These are phyloP conservation scores for Mycosphaerella sp. DNA, from an alignment of 2,329 filamentous ascomycete species.

Conservation along the genomic window DNA sequence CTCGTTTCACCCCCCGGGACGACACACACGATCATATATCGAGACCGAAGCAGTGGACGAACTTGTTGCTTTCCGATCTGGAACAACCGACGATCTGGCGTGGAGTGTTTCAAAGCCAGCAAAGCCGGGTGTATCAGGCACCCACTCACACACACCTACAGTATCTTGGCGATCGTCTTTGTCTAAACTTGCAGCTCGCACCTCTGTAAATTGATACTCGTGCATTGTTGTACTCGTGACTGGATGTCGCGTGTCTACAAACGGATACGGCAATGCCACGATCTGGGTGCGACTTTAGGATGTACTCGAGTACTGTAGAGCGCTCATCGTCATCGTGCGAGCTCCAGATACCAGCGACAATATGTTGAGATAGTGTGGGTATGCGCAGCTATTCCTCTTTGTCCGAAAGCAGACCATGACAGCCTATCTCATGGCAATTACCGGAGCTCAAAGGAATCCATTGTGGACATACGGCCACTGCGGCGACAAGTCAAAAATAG, in stretches of 20 bases:
- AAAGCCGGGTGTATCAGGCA: background rate
- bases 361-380: background rate
- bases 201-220: background rate
- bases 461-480: constrained; percentile 22
- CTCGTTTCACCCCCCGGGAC: constrained; percentile 1
- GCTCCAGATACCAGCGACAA: background rate
- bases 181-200: background rate
- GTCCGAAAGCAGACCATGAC: constrained; percentile 24
- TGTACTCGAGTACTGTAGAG: background rate
- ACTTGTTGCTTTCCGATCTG: constrained; percentile 8
- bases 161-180: constrained; percentile 1
- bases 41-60: constrained; percentile 3
- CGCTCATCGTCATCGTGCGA: background rate
- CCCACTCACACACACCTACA: background rate
- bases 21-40: constrained; percentile 1
- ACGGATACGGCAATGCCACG: background rate
- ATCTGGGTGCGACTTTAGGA: background rate
- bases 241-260: background rate
- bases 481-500: constrained; percentile 19
- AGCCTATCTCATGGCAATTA: constrained; percentile 19
- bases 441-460: constrained; percentile 23
- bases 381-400: constrained; percentile 18
- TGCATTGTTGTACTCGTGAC: background rate
- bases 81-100: background rate
- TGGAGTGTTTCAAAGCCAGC: constrained; percentile 4